Evolutionary conservation across 1,284 basidiomycete species (phyloP).

Genomic region (Quambalaria eucalypti): DNA sequence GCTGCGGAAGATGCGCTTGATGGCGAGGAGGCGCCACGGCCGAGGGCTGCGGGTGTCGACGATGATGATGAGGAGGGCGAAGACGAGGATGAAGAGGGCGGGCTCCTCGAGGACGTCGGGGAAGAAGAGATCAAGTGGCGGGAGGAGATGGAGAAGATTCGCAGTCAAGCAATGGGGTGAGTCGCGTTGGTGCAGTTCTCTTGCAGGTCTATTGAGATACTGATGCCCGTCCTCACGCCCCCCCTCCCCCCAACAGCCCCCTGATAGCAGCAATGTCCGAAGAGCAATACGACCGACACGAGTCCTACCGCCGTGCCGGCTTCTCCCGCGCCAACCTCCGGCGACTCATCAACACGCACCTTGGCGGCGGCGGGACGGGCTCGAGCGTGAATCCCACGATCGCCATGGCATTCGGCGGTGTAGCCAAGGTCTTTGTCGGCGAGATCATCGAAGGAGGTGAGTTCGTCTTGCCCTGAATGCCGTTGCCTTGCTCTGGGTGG

Average conservation of each 20-base stretch:
- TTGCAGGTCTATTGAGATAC: background rate
- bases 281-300: background rate
- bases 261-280: background rate
- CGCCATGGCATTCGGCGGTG: background rate
- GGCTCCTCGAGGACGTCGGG: background rate
- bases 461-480: background rate
- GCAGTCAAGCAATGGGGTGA: background rate
- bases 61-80: background rate
- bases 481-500: background rate
- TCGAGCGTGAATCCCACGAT: background rate
- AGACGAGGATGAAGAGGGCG: background rate
- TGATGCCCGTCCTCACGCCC: background rate
- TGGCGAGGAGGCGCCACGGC: background rate
- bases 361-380: background rate
- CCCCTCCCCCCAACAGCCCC: background rate
- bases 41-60: background rate
- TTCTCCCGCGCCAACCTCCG: background rate
- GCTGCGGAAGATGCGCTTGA: background rate
- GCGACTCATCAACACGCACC: background rate
- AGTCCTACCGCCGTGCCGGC: background rate
- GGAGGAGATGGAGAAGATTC: background rate
- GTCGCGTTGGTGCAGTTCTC: background rate
- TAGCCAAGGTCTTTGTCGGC: conserved; percentile 1
- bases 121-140: conserved; percentile 1
- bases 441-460: conserved; percentile 1